Evolutionary conservation across 2,329 filamentous ascomycete genomes (phyloP), one percentile per base, ranked within the genome.

Genomic region (Penicillium sp.): DNA sequence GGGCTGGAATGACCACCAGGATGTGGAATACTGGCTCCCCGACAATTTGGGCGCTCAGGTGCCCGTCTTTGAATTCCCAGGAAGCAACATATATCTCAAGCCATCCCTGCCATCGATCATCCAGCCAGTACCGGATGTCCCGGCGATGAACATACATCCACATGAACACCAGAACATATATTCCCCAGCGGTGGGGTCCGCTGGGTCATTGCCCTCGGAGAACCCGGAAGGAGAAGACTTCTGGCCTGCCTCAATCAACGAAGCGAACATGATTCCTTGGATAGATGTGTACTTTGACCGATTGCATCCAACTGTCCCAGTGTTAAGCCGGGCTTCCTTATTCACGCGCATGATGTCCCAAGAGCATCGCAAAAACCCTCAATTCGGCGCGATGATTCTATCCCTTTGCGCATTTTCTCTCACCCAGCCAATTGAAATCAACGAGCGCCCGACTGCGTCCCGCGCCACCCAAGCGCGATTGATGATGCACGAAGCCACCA

Each of bases 251-350:
- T 72, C 65, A 6, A 77, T 78, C 53, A 71, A 69, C 43, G 76
- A 79, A 56, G 71, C 71, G 1, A 77, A 74, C 23, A 70, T 79
- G 71, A 71, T 75, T 25, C 72, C 72, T 3, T 75, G 72, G 72
- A 70, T 79, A 19, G 76, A 78, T 44, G 75, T 78, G 3, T 78
- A 77, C 55, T 79, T 79, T 57, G 76, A 78, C 50, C 74, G 77
- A 19, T 58, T 79, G 39, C 75, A 79, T 56, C 74, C 76, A 4
- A 79, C 76, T 0, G 64, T 78, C 33, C 77, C 77, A 2, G 71
- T 79, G 3, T 56, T 79, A 4, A 77, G 73, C 59, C 69, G 75
- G 2, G 75, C 74, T 0, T 71, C 70, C 10, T 58, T 79, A n/a
- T 78, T 75, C 55, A 75, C 69, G n/a, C 70, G 73, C 11, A 76